Evolutionary conservation across 441 rosid species (phyloP).

Genomic region (Arabidopsis lyrata): DNA sequence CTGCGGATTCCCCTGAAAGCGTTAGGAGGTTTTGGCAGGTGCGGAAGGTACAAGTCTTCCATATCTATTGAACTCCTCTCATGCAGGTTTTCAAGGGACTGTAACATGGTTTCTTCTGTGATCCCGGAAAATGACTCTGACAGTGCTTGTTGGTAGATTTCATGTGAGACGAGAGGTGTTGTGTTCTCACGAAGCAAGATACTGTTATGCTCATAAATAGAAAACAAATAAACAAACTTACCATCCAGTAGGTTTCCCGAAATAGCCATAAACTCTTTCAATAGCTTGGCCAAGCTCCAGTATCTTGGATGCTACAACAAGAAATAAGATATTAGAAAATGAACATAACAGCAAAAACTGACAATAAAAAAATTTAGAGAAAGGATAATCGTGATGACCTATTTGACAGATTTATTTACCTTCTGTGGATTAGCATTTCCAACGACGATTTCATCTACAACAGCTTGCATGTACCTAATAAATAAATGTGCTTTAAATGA

Average conservation of each 20-base stretch:
- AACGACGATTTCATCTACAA: constrained; percentile 84
- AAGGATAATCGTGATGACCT: background rate
- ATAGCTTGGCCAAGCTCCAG: constrained; percentile 79
- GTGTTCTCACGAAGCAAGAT: constrained; percentile 30
- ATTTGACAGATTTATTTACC: constrained; percentile 52
- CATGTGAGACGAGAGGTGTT: background rate
- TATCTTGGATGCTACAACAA: constrained; percentile 75
- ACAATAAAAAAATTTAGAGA: background rate
- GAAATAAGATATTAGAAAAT: constrained; percentile 44
- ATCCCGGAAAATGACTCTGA: constrained; percentile 68
- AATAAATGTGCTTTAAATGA: constrained; percentile 12
- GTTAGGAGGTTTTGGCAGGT: constrained; percentile 84
- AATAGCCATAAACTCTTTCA: constrained; percentile 65
- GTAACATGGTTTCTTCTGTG: constrained; percentile 58
- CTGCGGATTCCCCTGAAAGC: constrained; percentile 85
- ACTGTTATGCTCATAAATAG: constrained; percentile 7
- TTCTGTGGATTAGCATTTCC: constrained; percentile 69
- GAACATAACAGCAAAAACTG: constrained; percentile 19
- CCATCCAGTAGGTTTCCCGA: constrained; percentile 76
- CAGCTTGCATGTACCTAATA: constrained; percentile 96
- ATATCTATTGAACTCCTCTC: constrained; percentile 63
- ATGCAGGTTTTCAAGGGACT: constrained; percentile 66
- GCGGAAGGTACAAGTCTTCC: constrained; percentile 66
- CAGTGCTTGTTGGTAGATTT: constrained; percentile 38
- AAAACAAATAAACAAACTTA: constrained; percentile 47